phyloP scores from a whole-genome alignment of 257 asterid species.

The Salvia splendens region DNA sequence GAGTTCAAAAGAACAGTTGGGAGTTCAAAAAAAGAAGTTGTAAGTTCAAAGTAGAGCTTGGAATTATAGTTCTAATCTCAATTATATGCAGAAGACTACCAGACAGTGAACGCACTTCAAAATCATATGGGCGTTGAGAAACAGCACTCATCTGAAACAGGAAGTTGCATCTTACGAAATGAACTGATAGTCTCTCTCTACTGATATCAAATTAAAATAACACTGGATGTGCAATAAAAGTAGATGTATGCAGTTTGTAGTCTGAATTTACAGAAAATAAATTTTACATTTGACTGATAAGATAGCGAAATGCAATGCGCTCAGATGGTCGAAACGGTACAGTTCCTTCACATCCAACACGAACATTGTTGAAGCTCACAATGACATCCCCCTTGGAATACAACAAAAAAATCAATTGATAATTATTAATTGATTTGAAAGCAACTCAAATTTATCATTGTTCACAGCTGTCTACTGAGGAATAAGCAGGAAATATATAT shows the following conservation, averaged over 20 bases:
- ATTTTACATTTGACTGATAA: slow-evolving; percentile 76
- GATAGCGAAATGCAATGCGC: slow-evolving; percentile 95
- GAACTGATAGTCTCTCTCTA: too few relatives aligned
- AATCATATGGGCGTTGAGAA: too few relatives aligned
- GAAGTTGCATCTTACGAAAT: too few relatives aligned
- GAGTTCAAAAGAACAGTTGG: neutral
- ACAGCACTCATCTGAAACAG: too few relatives aligned
- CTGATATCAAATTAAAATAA: neutral
- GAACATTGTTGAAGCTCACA: slow-evolving; percentile 83
- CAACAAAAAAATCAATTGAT: slow-evolving; percentile 26
- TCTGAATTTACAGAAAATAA: slow-evolving; percentile 25
- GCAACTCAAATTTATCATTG: slow-evolving; percentile 2
- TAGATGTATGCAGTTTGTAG: slow-evolving; percentile 9
- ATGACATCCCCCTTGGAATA: slow-evolving; percentile 84
- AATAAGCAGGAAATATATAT: neutral
- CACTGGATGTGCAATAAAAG: too few relatives aligned
- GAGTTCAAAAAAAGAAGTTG: neutral
- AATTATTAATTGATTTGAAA: slow-evolving; percentile 27
- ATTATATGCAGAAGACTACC: too few relatives aligned
- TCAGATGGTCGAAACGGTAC: slow-evolving; percentile 90
- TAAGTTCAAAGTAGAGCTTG: too few relatives aligned
- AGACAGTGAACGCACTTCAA: too few relatives aligned
- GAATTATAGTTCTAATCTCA: too few relatives aligned
- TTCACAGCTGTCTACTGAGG: neutral
- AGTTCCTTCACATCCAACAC: slow-evolving; percentile 93